phyloP scores from a whole-genome alignment of 768 basidiomycete species.

The Suillus spraguei region DNA sequence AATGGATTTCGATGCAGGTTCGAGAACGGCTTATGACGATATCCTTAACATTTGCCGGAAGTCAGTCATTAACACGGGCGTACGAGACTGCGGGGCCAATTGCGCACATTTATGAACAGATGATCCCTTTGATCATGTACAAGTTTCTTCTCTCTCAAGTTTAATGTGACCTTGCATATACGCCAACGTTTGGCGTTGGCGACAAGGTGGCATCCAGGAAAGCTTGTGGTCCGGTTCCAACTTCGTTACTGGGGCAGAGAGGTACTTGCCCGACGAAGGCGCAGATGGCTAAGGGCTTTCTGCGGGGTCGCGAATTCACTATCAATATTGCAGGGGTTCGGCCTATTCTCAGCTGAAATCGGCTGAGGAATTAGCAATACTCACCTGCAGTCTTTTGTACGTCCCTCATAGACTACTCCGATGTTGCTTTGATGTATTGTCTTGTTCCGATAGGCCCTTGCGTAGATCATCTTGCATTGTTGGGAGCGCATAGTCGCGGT shows the following conservation, averaged over 20 bases:
- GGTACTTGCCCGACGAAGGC: background rate
- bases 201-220: background rate
- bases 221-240: background rate
- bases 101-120: background rate
- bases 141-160: background rate
- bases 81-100: background rate
- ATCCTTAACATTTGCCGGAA: background rate
- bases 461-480: background rate
- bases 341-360: background rate
- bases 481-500: background rate
- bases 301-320: background rate
- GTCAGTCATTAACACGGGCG: background rate
- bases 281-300: background rate
- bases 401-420: background rate
- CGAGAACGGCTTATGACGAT: background rate
- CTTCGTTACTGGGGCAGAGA: background rate
- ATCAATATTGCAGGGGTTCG: background rate
- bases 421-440: background rate
- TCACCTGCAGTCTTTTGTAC: background rate
- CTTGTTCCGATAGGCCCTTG: background rate
- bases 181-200: background rate
- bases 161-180: background rate
- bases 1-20: background rate
- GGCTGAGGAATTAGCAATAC: background rate
- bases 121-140: background rate